Evolutionary conservation across 2,329 filamentous ascomycete genomes (phyloP), one percentile per base, ranked within the genome.

Genomic region (Calonectria leucothoes): DNA sequence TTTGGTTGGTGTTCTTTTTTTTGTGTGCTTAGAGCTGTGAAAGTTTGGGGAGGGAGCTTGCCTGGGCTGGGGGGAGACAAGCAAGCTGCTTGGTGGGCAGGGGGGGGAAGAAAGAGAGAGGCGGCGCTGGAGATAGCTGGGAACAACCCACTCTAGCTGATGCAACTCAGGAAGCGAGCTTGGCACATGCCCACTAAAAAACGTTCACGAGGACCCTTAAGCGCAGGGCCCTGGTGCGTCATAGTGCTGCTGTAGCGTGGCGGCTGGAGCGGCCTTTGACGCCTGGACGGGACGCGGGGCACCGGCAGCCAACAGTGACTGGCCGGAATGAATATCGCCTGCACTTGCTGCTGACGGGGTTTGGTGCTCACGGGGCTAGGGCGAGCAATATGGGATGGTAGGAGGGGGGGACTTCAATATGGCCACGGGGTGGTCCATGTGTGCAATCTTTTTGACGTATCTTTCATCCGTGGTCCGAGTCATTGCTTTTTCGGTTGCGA

Each of bases 181-280:
- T 17, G 55, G 55, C 55, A 61, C 55, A 61, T 61, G 55, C 55
- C 31, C 37, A 25, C 57, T 65, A 39, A 61, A 39, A 6, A 6
- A 23, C 7, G 33, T 17, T 42, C 70, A 69, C 70, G 70, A 65
- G 66, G 66, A 39, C 45, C 63, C 63, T 52, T 51, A 51, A 59
- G 55, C 55, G 37, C 23, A 57, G 39, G 20, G 20, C 14, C 17
- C 20, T 29, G 35, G 23, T 49, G 45, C 70, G 70, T 72, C 65
- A 72, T 68, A 25, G 66, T 59, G 66, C 70, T 31, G 52, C 57
- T 29, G 37, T 69, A 59, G 70, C 59, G 49, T 15, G 51, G 70
- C 66, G 70, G 57, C 25, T 65, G 37, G 39, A 65, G 70, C 70
- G 70, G 57, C 61, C n/a, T 25, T n/a, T n/a, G n/a, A n/a, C n/a